Conservation (phyloP, 805 yeast species). For the Komagataella phaffii region DNA sequence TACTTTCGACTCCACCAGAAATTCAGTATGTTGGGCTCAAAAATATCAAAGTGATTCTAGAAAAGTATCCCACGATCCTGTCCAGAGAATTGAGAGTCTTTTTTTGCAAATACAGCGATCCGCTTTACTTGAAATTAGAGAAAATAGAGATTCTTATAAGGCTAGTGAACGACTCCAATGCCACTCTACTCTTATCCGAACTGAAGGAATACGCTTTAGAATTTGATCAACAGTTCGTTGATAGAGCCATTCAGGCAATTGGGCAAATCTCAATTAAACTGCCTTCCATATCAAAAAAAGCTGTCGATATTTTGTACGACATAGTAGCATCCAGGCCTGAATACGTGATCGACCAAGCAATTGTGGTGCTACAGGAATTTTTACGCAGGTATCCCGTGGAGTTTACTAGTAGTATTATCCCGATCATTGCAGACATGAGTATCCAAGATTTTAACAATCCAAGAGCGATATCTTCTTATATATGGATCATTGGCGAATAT, state of each 20-base stretch:
- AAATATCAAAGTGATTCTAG: constrained; percentile 80
- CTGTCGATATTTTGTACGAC: constrained; percentile 47
- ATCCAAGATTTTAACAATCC: constrained; percentile 31
- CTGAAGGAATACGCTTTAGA: constrained; percentile 75
- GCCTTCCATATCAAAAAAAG: constrained; percentile 35
- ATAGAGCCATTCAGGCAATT: constrained; percentile 50
- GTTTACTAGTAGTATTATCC: constrained; percentile 35
- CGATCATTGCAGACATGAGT: constrained; percentile 33
- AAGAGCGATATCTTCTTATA: constrained; percentile 43
- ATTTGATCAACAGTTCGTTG: constrained; percentile 68
- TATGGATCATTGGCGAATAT: constrained; percentile 66
- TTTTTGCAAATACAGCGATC: constrained; percentile 79
- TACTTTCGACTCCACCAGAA: constrained; percentile 83
- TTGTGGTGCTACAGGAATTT: constrained; percentile 48
- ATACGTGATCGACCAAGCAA: constrained; percentile 46
- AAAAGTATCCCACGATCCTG: constrained; percentile 72
- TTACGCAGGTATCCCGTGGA: constrained; percentile 52
- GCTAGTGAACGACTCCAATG: constrained; percentile 47
- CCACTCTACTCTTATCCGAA: constrained; percentile 49
- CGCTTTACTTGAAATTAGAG: constrained; percentile 64
- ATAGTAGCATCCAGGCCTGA: constrained; percentile 50
- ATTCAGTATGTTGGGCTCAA: constrained; percentile 88
- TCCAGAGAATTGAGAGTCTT: constrained; percentile 77
- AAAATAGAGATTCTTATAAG: constrained; percentile 66
- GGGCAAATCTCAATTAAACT: constrained; percentile 63